A percentile compares a stretch with the other conserved stretches of the same genome.
These are phyloP conservation scores for Trichaptum fuscoviolaceum DNA, from an alignment of 768 basidiomycete species.

Conservation along the genomic window DNA sequence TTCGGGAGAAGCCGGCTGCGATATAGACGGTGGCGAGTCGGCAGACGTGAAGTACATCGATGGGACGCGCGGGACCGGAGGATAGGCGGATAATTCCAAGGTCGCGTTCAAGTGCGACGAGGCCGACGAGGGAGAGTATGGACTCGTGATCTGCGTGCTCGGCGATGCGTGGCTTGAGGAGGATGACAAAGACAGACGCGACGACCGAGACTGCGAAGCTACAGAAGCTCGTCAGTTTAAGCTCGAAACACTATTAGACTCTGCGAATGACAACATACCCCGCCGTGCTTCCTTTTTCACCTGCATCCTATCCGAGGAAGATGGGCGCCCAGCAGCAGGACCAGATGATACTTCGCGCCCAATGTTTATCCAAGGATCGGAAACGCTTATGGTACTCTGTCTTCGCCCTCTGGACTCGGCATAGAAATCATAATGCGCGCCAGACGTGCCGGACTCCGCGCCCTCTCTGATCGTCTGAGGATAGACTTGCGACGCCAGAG, in stretches of 20 bases:
- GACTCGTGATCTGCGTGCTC: neutral
- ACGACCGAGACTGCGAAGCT: neutral
- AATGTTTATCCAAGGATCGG: constrained; percentile 1
- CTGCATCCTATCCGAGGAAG: neutral
- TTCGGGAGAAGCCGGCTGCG: neutral
- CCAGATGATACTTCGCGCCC: neutral
- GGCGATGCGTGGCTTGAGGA: neutral
- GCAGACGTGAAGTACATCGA: neutral
- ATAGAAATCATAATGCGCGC: neutral
- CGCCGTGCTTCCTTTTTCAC: constrained; percentile 2
- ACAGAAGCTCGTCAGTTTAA: neutral
- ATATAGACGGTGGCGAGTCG: neutral
- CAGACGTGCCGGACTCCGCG: neutral
- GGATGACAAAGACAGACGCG: neutral
- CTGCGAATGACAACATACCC: neutral
- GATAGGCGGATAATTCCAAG: neutral
- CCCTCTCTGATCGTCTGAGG: constrained; percentile 8
- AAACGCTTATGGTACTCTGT: neutral
- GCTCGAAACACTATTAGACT: neutral
- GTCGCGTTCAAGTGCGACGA: neutral
- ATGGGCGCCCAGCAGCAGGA: neutral
- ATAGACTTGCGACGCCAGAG: constrained; percentile 44
- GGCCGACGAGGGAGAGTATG: neutral
- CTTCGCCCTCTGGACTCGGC: neutral
- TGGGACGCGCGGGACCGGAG: neutral